Percentiles rank a stretch among this genome's conserved stretches.
phyloP scores from a whole-genome alignment of 257 asterid genomes.

The Solanum bukasovii region DNA sequence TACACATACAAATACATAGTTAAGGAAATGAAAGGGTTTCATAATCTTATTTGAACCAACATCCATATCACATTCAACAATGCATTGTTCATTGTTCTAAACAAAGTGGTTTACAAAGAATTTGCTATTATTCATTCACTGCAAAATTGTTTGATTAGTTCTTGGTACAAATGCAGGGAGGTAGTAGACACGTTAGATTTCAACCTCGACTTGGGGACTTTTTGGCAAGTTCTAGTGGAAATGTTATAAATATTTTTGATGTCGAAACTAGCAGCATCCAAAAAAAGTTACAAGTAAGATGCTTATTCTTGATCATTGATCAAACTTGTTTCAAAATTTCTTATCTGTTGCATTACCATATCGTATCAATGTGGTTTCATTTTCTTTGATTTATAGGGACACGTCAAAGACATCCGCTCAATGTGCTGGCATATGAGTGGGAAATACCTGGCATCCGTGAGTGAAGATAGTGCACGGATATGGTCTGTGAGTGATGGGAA shows the following conservation, averaged over 20 bases:
- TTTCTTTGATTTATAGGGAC: conserved; percentile 23
- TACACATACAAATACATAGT: neutral
- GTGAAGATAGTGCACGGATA: conserved; percentile 35
- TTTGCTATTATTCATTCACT: neutral
- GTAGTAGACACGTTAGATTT: conserved; percentile 30
- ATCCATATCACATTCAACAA: neutral
- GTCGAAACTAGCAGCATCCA: conserved; percentile 19
- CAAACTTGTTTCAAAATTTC: neutral
- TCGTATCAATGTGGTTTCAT: neutral
- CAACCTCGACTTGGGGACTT: conserved; percentile 25
- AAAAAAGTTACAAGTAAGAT: conserved; percentile 23
- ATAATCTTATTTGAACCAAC: neutral
- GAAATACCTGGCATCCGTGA: conserved; percentile 26
- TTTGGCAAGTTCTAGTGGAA: conserved; percentile 32
- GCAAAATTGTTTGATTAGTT: neutral
- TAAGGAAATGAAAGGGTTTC: neutral
- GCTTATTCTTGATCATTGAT: neutral
- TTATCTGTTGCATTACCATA: neutral
- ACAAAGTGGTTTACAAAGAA: neutral
- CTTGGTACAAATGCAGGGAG: conserved; percentile 30
- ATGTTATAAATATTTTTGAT: conserved; percentile 28
- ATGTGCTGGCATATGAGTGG: conserved; percentile 36
- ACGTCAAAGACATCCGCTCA: conserved; percentile 22
- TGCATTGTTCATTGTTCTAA: neutral
- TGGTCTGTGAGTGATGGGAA: conserved; percentile 25